Evolutionary conservation across 176 grass and related monocot species (phyloP).

Genomic region (Oryza rufipogon): DNA sequence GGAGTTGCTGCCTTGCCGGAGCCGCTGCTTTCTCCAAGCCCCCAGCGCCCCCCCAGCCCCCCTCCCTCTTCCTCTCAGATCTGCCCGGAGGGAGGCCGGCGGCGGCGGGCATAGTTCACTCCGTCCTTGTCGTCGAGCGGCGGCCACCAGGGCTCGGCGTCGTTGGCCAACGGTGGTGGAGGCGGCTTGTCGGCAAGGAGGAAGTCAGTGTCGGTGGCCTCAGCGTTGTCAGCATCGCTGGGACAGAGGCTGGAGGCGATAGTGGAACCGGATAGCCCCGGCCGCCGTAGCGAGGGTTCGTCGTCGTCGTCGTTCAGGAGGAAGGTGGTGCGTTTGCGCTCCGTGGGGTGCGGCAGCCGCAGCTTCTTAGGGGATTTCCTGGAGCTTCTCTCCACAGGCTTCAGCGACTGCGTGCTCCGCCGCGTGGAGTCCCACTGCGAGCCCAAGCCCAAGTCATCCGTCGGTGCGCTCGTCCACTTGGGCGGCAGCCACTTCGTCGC

Average conservation of each 20-base stretch:
- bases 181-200: constrained; percentile 39
- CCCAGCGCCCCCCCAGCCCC: too few relatives aligned
- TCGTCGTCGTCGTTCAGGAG: constrained; percentile 76
- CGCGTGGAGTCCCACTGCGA: constrained; percentile 91
- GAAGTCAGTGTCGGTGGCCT: constrained; percentile 57
- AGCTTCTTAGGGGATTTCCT: constrained; percentile 93
- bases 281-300: constrained; percentile 64
- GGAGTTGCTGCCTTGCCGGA: too few relatives aligned
- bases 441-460: constrained; percentile 56
- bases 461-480: constrained; percentile 37
- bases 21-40: too few relatives aligned
- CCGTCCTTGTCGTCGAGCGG: constrained; percentile 37
- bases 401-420: constrained; percentile 87
- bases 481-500: constrained; percentile 22
- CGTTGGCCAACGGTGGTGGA: background rate
- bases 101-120: too few relatives aligned
- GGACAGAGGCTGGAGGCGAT: constrained; percentile 51
- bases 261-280: constrained; percentile 67
- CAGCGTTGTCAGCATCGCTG: constrained; percentile 21
- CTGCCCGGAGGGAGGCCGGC: too few relatives aligned
- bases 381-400: constrained; percentile 86
- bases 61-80: too few relatives aligned
- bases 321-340: constrained; percentile 88
- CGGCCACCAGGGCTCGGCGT: constrained; percentile 28
- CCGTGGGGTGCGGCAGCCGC: constrained; percentile 89